A percentile compares a stretch with the other conserved stretches of the same genome.
Evolutionary conservation across 2,329 filamentous ascomycete species (phyloP).

Genomic region (Sporothrix globosa): DNA sequence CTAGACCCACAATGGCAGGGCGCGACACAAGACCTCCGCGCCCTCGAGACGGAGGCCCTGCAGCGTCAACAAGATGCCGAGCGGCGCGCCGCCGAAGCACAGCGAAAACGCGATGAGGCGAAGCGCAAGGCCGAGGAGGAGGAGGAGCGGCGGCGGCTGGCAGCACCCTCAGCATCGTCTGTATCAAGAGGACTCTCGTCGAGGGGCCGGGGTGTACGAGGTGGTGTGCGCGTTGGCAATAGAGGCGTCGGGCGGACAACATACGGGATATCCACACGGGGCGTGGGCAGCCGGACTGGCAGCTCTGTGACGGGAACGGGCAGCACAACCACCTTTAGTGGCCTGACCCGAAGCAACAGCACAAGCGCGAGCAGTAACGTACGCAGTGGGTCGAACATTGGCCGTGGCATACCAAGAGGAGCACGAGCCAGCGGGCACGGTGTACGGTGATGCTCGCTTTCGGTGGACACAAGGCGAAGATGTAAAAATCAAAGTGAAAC

Average conservation of each 20-base stretch:
- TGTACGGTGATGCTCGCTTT: constrained; percentile 21
- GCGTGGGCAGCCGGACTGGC: background rate
- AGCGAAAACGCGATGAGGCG: constrained; percentile 73
- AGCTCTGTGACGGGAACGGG: background rate
- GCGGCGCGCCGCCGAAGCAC: constrained; percentile 75
- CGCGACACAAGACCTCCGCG: constrained; percentile 80
- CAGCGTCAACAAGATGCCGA: constrained; percentile 76
- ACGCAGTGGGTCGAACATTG: constrained; percentile 48
- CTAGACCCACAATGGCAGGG: constrained; percentile 89
- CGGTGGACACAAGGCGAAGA: background rate
- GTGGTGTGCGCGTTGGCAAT: constrained; percentile 22
- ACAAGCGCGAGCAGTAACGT: constrained; percentile 16
- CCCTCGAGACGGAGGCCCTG: constrained; percentile 78
- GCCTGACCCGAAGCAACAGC: constrained; percentile 29
- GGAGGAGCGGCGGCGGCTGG: constrained; percentile 49
- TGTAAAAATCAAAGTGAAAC: constrained; percentile 11
- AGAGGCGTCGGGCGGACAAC: constrained; percentile 25
- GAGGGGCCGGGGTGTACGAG: constrained; percentile 14
- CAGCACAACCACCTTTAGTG: constrained; percentile 28
- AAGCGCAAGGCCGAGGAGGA: constrained; percentile 66
- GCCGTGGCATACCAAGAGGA: constrained; percentile 55
- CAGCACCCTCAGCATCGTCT: constrained; percentile 20
- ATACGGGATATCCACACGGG: constrained; percentile 20
- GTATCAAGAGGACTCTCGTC: constrained; percentile 22
- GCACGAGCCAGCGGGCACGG: constrained; percentile 46